phyloP scores from a whole-genome alignment of 2,329 filamentous ascomycete species.

The Aureobasidium sp. region DNA sequence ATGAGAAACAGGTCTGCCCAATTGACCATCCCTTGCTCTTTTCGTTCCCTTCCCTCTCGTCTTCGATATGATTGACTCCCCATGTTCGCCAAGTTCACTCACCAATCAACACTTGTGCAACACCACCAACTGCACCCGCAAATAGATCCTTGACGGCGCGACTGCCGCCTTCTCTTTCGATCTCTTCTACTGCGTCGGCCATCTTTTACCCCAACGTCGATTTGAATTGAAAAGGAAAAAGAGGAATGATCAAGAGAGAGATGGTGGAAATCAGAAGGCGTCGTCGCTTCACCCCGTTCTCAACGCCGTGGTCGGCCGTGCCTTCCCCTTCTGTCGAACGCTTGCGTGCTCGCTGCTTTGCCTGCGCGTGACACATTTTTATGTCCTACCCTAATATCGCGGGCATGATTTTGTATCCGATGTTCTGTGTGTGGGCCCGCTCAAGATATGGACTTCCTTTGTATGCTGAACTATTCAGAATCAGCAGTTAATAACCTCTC shows the following conservation, averaged over 20 bases:
- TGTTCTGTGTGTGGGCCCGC: neutral
- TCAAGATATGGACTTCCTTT: neutral
- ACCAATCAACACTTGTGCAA: slow-evolving; percentile 93
- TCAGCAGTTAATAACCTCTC: too few relatives aligned
- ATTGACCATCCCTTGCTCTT: neutral
- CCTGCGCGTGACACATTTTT: neutral
- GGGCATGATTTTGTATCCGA: too few relatives aligned
- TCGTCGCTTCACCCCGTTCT: slow-evolving; percentile 4
- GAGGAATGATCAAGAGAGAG: neutral
- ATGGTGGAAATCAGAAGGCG: neutral
- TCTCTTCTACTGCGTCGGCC: slow-evolving; percentile 34
- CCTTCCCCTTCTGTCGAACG: slow-evolving; percentile 3
- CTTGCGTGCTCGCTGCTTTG: slow-evolving; percentile 5
- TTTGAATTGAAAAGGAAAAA: neutral
- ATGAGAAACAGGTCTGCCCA: neutral
- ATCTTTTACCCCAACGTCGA: slow-evolving; percentile 16
- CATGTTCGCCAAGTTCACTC: slow-evolving; percentile 32
- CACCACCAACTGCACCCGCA: slow-evolving; percentile 80
- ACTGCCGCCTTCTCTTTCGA: slow-evolving; percentile 33
- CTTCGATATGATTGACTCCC: neutral
- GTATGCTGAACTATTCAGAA: too few relatives aligned
- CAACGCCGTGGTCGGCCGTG: slow-evolving; percentile 12
- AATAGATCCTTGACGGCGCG: slow-evolving; percentile 72
- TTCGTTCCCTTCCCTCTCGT: neutral
- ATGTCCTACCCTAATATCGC: neutral